A percentile compares a stretch with the other conserved stretches of the same genome.
Evolutionary conservation across 495 filamentous ascomycete species (phyloP).

Genomic region (Hypoxylon cercidicola): DNA sequence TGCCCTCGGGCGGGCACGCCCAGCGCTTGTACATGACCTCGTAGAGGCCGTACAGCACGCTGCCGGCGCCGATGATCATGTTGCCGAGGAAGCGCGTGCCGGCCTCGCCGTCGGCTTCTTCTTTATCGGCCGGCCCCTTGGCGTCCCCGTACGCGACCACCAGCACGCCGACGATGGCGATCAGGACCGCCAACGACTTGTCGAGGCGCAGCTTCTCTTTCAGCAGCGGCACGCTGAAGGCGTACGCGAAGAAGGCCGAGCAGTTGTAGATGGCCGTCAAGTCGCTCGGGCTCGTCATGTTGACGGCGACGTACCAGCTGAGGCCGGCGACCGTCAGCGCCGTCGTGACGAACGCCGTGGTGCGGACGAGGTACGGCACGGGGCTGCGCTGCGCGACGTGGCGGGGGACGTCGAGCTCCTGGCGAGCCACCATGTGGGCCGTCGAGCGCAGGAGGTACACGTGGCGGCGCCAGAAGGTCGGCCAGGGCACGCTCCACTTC

Average conservation of each 20-base stretch:
- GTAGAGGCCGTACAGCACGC: constrained; percentile 94
- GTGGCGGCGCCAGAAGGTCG: constrained; percentile 88
- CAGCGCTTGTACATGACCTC: constrained; percentile 94
- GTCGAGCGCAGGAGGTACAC: constrained; percentile 77
- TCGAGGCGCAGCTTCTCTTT: constrained; percentile 81
- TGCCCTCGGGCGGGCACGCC: constrained; percentile 92
- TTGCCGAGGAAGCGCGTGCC: constrained; percentile 79
- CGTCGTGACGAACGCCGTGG: constrained; percentile 82
- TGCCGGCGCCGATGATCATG: constrained; percentile 90
- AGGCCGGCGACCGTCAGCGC: constrained; percentile 89
- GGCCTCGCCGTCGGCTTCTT: constrained; percentile 56
- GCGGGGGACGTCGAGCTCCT: constrained; percentile 66
- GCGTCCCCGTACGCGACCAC: constrained; percentile 91
- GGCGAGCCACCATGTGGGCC: constrained; percentile 84
- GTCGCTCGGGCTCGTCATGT: constrained; percentile 89
- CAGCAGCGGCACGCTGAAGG: constrained; percentile 88
- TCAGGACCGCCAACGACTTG: constrained; percentile 82
- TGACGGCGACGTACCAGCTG: constrained; percentile 96
- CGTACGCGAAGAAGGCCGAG: constrained; percentile 98
- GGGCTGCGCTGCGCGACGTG: constrained; percentile 53
- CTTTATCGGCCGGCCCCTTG: constrained; percentile 29
- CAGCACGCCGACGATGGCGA: constrained; percentile 89
- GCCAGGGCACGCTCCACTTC: constrained; percentile 78
- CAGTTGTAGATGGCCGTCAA: constrained; percentile 99
- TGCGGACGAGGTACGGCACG: constrained; percentile 77